Base-by-base conservation (phyloP, 306 rosid species). In the Rosa lucieae region DNA sequence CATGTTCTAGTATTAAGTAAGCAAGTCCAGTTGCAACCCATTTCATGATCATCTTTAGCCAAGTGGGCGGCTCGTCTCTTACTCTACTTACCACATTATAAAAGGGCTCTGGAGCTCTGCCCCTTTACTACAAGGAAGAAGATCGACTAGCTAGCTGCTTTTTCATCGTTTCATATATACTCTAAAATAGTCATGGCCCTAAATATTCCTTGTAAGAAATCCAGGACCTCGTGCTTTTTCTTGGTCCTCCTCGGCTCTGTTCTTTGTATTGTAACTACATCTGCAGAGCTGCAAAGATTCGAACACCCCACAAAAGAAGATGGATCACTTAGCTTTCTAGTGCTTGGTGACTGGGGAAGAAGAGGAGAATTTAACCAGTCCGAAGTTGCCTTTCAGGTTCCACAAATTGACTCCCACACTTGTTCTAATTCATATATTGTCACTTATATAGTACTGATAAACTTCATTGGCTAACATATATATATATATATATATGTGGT, bases 271-370 rank as follows among this genome's bases (percentile, higher is more conserved):
- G 56, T 70, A 29, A 23, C 42, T 13, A 53, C 59, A 40, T 55
- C n/a, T 4, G 77, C 77, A 1, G 81, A 65, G 61, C 84, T 84
- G 32, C 72, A 37, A 29, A 75, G 72, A 23, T 66, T 85, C 7
- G 11, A 70, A 46, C 87, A 83, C 56, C 67, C 87, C 5, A 23
- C 75, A 48, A 84, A 86, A 77, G 72, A 66, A 48, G 87, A 91
- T 72, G 91, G 85, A 18, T 82, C 97, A 47, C 84, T 91, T 6
- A 82, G 83, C 68, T 84, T 91, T 76, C 84, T 91, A 46, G 93
- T 89, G 7, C 20, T 91, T 72, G 97, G 97, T 63, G 97, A 91
- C 73, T 89, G 97, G 97, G 93, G 93, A 58, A 84, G 91, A 76
- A 80, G 77, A 75, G 92, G 92, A 21, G 73, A 68, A 70, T 89